These are phyloP conservation scores for Calonectria leucothoes DNA, from an alignment of 2,329 filamentous ascomycete species.

Conservation along the genomic window DNA sequence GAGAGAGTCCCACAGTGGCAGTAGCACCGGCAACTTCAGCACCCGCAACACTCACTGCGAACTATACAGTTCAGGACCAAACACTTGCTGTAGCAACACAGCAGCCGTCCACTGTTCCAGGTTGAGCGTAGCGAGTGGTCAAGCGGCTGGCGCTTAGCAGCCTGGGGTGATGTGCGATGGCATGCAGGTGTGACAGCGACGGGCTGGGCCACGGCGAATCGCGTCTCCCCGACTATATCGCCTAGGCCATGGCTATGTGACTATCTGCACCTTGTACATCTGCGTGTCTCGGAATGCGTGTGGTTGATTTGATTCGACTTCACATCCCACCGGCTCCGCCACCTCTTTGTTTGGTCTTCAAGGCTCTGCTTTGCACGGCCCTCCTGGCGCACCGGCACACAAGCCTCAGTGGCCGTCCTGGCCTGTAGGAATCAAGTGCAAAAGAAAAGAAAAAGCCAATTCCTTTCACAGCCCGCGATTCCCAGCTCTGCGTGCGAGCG, in stretches of 20 bases:
- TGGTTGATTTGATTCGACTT: neutral
- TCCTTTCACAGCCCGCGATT: neutral
- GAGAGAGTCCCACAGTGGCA: neutral
- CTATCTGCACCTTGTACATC: slow-evolving; percentile 4
- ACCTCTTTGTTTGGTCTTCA: neutral
- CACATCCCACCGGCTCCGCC: neutral
- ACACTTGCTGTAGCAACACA: neutral
- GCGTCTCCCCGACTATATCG: neutral
- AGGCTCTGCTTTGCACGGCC: neutral
- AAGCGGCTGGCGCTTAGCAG: slow-evolving; percentile 31
- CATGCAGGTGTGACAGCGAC: slow-evolving; percentile 11
- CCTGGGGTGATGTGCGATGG: slow-evolving; percentile 13
- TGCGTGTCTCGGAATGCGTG: neutral
- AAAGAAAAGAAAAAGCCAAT: neutral
- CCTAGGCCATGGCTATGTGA: neutral
- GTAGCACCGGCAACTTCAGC: neutral
- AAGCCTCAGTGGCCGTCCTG: neutral
- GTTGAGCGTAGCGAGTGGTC: neutral
- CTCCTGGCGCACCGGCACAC: neutral
- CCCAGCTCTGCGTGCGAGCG: neutral
- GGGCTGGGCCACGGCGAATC: slow-evolving; percentile 16
- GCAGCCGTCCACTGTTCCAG: neutral
- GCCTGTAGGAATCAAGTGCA: neutral
- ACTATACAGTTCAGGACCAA: neutral
- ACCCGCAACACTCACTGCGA: neutral